phyloP scores from a whole-genome alignment of 257 asterid species.

The Mitragyna speciosa region DNA sequence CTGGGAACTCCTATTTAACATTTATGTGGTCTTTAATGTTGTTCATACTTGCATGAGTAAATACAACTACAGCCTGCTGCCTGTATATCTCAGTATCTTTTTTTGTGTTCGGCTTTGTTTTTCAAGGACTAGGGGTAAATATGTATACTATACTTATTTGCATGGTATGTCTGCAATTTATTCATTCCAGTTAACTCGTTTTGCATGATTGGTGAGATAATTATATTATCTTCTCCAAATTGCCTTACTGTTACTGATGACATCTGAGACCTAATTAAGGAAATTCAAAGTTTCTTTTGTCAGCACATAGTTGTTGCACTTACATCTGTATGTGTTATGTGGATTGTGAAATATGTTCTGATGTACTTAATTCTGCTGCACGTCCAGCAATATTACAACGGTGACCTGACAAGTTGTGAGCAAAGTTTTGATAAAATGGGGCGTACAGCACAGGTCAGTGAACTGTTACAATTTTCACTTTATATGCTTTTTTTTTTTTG shows the following conservation, averaged over 20 bases:
- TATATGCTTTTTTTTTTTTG: neutral
- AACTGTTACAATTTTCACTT: neutral
- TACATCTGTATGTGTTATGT: neutral
- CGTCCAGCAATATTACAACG: constrained; percentile 70
- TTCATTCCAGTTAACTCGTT: neutral
- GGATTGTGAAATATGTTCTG: constrained; percentile 12
- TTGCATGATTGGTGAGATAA: neutral
- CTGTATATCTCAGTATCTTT: too few relatives aligned
- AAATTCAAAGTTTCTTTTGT: neutral
- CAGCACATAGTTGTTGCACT: neutral
- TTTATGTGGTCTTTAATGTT: neutral
- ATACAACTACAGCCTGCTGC: neutral
- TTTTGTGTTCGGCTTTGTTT: too few relatives aligned
- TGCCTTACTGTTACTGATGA: neutral
- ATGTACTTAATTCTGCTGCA: constrained; percentile 21
- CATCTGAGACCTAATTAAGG: neutral
- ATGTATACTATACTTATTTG: neutral
- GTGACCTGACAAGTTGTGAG: constrained; percentile 79
- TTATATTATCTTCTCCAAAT: neutral
- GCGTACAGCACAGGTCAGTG: constrained; percentile 86
- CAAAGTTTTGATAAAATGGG: constrained; percentile 82
- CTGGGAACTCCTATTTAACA: neutral
- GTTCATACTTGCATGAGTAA: neutral
- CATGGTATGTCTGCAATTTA: neutral
- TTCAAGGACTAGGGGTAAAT: neutral